phyloP scores from a whole-genome alignment of 2,329 filamentous ascomycete genomes.

The Zasmidium citrigriseum region DNA sequence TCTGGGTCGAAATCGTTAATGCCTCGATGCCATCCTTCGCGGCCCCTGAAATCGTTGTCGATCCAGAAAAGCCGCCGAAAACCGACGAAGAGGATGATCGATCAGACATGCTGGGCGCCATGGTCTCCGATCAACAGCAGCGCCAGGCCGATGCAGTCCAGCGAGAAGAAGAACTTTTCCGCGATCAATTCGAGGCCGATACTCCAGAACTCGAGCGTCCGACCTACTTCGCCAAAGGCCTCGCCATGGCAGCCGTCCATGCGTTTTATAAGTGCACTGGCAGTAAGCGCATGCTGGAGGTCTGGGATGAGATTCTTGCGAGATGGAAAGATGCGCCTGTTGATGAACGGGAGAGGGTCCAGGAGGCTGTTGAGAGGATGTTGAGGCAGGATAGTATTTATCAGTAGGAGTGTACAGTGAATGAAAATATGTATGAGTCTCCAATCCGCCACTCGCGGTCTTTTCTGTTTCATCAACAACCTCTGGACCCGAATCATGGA shows the following conservation, averaged over 20 bases:
- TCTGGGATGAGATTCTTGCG: conserved; percentile 51
- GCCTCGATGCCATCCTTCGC: conserved; percentile 22
- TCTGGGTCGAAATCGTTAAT: conserved; percentile 66
- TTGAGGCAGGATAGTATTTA: not conserved
- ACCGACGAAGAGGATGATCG: not conserved
- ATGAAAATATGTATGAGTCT: too few relatives aligned
- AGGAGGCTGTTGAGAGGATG: conserved; percentile 14
- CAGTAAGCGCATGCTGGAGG: conserved; percentile 52
- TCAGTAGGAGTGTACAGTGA: not conserved
- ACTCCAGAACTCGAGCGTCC: conserved; percentile 24
- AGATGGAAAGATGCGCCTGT: conserved; percentile 40
- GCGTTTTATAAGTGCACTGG: conserved; percentile 65
- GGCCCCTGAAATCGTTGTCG: not conserved
- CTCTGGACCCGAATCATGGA: too few relatives aligned
- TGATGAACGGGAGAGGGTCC: conserved; percentile 28
- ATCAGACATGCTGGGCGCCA: conserved; percentile 19
- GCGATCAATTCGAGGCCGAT: not conserved
- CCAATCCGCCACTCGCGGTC: too few relatives aligned
- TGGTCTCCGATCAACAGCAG: conserved; percentile 6
- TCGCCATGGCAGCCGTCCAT: conserved; percentile 61
- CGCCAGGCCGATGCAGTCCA: not conserved
- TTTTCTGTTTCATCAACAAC: too few relatives aligned
- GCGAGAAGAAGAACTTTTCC: conserved; percentile 16
- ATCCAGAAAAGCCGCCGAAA: not conserved
- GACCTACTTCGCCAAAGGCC: conserved; percentile 46